phyloP scores from a whole-genome alignment of 169 alveolate species.

The Eimeria tenella region DNA sequence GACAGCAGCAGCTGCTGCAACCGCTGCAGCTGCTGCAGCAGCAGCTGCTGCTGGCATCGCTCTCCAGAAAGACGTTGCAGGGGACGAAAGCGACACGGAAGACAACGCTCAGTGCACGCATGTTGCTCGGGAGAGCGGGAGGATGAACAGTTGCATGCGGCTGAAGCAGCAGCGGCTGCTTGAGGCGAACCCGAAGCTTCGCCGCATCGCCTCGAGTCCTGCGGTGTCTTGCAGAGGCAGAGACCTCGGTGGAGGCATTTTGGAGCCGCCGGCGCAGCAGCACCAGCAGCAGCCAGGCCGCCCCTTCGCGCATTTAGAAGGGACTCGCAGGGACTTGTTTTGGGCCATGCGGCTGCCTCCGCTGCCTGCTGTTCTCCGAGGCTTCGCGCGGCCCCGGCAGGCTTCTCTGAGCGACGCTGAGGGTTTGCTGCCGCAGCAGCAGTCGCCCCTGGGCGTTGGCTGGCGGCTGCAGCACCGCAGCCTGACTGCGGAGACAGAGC shows the following conservation, averaged over 20 bases:
- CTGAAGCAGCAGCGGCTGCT: too few species aligned
- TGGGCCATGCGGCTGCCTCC: not conserved
- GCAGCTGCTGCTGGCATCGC: not conserved
- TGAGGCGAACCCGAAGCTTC: not conserved
- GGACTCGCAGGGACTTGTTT: not conserved
- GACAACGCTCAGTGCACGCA: not conserved
- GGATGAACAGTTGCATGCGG: not conserved
- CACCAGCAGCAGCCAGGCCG: not conserved
- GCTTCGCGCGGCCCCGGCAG: not conserved
- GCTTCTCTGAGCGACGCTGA: slow-evolving; percentile 28
- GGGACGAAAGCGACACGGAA: not conserved
- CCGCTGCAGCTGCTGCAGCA: not conserved
- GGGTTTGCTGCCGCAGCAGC: slow-evolving; percentile 7
- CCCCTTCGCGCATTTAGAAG: not conserved
- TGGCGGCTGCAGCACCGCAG: not conserved
- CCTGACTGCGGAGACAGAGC: not conserved
- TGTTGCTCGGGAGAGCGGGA: not conserved
- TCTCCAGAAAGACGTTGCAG: not conserved
- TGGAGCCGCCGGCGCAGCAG: not conserved
- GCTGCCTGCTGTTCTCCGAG: not conserved
- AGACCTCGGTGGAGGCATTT: not conserved
- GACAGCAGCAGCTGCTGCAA: not conserved
- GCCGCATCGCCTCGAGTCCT: slow-evolving; percentile 8
- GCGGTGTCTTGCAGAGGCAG: not conserved
- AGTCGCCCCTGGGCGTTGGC: not conserved